phyloP scores from a whole-genome alignment of 768 basidiomycete species.

The Mycena pura region DNA sequence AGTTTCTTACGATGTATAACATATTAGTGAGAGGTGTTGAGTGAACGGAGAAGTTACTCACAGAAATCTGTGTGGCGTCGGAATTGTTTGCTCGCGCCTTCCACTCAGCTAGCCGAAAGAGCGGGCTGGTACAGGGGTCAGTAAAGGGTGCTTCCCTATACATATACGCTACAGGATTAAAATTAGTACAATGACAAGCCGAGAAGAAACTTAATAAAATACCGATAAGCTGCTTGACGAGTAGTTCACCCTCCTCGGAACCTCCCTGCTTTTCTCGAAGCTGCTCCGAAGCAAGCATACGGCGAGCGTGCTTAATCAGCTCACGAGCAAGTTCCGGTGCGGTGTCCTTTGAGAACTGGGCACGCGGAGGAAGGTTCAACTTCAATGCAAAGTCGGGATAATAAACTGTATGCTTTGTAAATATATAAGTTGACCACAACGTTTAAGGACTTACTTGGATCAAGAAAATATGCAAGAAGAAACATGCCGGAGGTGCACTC shows the following conservation, averaged over 20 bases:
- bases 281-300: neutral
- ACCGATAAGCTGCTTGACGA: neutral
- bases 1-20: neutral
- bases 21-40: too few relatives aligned
- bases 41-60: too few relatives aligned
- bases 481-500: constrained; percentile 8
- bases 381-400: neutral
- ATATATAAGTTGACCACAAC: too few relatives aligned
- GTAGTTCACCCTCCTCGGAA: neutral
- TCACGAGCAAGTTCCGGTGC: neutral
- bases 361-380: neutral
- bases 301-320: neutral
- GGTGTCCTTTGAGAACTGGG: neutral
- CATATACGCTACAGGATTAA: neutral
- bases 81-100: neutral
- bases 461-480: constrained; percentile 1
- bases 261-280: neutral
- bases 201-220: neutral
- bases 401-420: constrained; percentile 6
- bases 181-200: neutral
- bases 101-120: neutral
- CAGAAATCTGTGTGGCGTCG: neutral
- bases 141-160: neutral
- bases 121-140: neutral
- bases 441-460: constrained; percentile 5